These are phyloP conservation scores for Symbiotaphrina buchneri DNA, from an alignment of 495 filamentous ascomycete species.

Conservation along the genomic window DNA sequence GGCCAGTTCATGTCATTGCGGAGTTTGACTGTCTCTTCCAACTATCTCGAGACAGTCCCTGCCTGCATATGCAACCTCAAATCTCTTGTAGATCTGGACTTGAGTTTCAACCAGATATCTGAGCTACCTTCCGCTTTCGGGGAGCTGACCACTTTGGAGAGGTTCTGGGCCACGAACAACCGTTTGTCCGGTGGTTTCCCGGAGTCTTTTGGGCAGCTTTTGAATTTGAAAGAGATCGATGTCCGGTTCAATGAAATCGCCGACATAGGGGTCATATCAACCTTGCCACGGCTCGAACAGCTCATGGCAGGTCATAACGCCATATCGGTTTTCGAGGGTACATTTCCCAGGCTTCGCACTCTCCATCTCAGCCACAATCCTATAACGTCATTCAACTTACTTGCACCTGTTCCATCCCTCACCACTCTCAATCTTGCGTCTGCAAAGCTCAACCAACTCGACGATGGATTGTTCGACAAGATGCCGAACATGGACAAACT, in stretches of 20 bases:
- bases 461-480: conserved; percentile 69
- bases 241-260: conserved; percentile 76
- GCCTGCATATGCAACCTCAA: conserved; percentile 60
- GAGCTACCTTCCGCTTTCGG: conserved; percentile 56
- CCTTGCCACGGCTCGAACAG: conserved; percentile 69
- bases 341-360: conserved; percentile 62
- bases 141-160: conserved; percentile 52
- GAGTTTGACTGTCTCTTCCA: conserved; percentile 77
- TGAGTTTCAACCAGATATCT: conserved; percentile 86
- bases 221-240: conserved; percentile 75
- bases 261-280: conserved; percentile 63
- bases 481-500: conserved; percentile 70
- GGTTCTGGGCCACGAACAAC: conserved; percentile 92
- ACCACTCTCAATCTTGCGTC: conserved; percentile 70
- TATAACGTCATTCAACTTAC: conserved; percentile 64
- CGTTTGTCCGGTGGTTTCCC: conserved; percentile 52
- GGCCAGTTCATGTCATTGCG: conserved; percentile 51
- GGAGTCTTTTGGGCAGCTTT: conserved; percentile 39
- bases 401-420: conserved; percentile 49
- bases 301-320: conserved; percentile 77
- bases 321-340: conserved; percentile 67
- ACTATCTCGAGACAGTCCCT: conserved; percentile 69
- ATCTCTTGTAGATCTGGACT: conserved; percentile 75
- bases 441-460: conserved; percentile 65
- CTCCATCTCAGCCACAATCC: conserved; percentile 82